Evolutionary conservation across 768 basidiomycete genomes (phyloP).

Genomic region (Termitomyces sp.): DNA sequence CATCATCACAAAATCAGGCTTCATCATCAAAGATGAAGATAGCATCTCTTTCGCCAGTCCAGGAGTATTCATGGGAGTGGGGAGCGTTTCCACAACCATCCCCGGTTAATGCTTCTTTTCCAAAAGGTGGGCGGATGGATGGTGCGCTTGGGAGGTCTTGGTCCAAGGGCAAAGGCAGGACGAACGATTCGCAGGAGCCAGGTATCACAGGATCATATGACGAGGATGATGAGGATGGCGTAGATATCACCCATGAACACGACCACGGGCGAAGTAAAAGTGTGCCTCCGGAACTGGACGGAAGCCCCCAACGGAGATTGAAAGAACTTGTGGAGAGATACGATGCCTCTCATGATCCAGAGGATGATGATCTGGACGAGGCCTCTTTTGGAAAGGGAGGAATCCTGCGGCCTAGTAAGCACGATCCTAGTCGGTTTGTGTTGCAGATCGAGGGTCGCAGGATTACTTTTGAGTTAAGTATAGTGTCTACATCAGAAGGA

Average conservation of each 20-base stretch:
- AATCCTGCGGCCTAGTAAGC: constrained; percentile 47
- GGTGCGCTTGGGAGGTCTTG: constrained; percentile 13
- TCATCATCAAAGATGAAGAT: constrained; percentile 10
- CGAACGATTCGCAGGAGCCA: constrained; percentile 2
- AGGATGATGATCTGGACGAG: constrained; percentile 12
- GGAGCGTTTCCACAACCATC: constrained; percentile 83
- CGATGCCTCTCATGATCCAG: constrained; percentile 4
- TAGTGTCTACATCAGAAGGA: constrained; percentile 36
- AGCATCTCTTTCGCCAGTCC: constrained; percentile 23
- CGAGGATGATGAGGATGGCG: constrained; percentile 24
- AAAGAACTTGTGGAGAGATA: constrained; percentile 22
- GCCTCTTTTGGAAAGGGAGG: constrained; percentile 44
- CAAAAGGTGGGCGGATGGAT: constrained; percentile 36
- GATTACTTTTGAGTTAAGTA: constrained; percentile 70
- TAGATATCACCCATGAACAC: constrained; percentile 12
- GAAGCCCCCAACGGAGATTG: constrained; percentile 28
- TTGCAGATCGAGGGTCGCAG: constrained; percentile 55
- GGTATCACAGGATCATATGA: constrained; percentile 17
- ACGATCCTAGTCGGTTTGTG: constrained; percentile 58
- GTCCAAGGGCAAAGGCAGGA: constrained; percentile 24
- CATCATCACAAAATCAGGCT: constrained; percentile 3
- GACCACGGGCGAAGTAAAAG: constrained; percentile 45
- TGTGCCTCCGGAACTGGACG: constrained; percentile 49
- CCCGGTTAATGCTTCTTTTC: constrained; percentile 51
- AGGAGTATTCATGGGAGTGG: constrained; percentile 94